Base-by-base conservation (phyloP, 2,329 filamentous ascomycete genomes). In the Whalleya microplaca region DNA sequence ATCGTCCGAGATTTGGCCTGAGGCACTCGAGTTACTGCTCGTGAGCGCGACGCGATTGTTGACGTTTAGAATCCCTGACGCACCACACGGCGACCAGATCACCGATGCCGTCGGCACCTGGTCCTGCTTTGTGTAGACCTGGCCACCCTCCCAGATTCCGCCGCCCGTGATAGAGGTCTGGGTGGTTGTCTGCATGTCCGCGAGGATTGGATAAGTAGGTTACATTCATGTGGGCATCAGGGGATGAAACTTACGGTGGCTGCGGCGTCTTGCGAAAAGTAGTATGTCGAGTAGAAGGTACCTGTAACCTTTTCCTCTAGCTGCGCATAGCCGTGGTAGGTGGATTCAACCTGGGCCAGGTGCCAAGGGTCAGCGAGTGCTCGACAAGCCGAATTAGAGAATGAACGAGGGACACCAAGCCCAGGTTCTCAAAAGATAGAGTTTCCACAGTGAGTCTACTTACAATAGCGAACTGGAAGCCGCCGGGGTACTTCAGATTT, bases 311-410 rank as follows among this genome's bases (percentile, higher is more conserved):
- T 76, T 49, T 64, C 51, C 48, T 79, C 77, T n/a, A 79, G 73
- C 67, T 77, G 76, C 1, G 77, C 77, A 56, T 76, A 79, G 56
- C 77, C 77, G 72, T 79, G 77, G 71, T 79, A 79, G n/a, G 76
- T 79, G 59, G 74, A 76, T 63, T 78, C 75, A 41, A 79, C 57
- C 62, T 64, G 21, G 32, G 32, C 32, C 6, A 3, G 32, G 7
- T 12, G 7, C 32, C 32, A 12, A 37, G 3, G 20, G 20, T 29
- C 10, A 46, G 44, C n/a, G 20, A 46, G 7, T 18, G n/a, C 16
- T 5, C 9, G 32, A 37, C 32, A 37, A 37, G 3, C 32, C 32
- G 14, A 12, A 16, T 37, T 16, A 12, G 32, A 16, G 14, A 12
- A 29, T 29, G 12, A 12, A 8, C 32, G 6, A 37, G 14, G 32